phyloP scores from a whole-genome alignment of 345 rosid genomes.

The Cardamine chenopodiifolia region DNA sequence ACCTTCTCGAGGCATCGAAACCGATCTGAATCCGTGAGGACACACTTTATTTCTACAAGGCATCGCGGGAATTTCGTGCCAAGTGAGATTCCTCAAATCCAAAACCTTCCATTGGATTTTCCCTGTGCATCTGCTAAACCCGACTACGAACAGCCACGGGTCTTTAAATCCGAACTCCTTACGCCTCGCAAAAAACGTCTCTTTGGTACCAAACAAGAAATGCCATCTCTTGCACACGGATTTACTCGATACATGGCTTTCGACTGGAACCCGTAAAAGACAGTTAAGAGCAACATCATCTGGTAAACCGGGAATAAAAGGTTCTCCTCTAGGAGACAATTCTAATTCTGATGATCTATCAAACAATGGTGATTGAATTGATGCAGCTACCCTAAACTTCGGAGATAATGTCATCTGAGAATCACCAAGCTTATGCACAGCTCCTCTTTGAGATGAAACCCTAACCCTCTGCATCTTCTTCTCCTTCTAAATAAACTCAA shows the following conservation, averaged over 20 bases:
- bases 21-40: constrained; percentile 76
- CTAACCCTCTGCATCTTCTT: constrained; percentile 82
- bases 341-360: constrained; percentile 60
- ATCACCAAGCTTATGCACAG: constrained; percentile 88
- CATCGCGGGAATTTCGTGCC: constrained; percentile 87
- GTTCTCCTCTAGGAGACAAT: constrained; percentile 54
- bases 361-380: constrained; percentile 55
- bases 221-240: constrained; percentile 86
- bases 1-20: constrained; percentile 60
- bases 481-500: background rate
- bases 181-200: constrained; percentile 64
- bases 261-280: constrained; percentile 73
- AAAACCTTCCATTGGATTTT: constrained; percentile 84
- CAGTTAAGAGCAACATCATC: constrained; percentile 83
- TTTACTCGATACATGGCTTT: constrained; percentile 64
- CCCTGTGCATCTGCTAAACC: constrained; percentile 74
- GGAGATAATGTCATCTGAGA: constrained; percentile 85
- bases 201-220: constrained; percentile 65
- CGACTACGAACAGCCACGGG: constrained; percentile 84
- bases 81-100: constrained; percentile 64
- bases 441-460: constrained; percentile 72
- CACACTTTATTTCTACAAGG: constrained; percentile 82
- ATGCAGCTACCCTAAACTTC: constrained; percentile 68
- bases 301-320: constrained; percentile 84
- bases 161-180: constrained; percentile 73